phyloP scores from a whole-genome alignment of 176 grass and related monocot species.

The Hyparrhenia diplandra region DNA sequence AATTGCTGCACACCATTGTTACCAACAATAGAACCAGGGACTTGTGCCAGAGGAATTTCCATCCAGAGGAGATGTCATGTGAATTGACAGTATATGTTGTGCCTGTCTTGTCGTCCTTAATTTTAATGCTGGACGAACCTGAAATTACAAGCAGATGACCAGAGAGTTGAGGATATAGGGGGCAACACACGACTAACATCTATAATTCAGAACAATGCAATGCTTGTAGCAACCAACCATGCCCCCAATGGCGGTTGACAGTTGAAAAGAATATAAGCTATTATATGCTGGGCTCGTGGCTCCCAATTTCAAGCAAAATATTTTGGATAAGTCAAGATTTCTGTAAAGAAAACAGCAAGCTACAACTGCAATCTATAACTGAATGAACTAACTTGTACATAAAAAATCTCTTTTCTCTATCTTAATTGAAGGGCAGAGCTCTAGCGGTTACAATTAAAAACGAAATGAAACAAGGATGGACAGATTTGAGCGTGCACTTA shows the following conservation, averaged over 20 bases:
- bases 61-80: slow-evolving; percentile 54
- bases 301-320: slow-evolving; percentile 1
- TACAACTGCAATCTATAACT: slow-evolving; percentile 12
- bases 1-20: slow-evolving; percentile 35
- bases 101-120: slow-evolving; percentile 66
- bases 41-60: slow-evolving; percentile 41
- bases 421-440: too few relatives aligned
- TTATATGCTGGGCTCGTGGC: not conserved
- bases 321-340: not conserved
- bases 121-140: slow-evolving; percentile 90
- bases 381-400: not conserved
- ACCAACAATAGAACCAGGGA: slow-evolving; percentile 41
- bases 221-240: not conserved
- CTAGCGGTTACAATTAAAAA: too few relatives aligned
- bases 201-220: slow-evolving; percentile 3
- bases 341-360: not conserved
- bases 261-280: not conserved
- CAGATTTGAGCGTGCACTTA: slow-evolving; percentile 42
- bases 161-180: not conserved
- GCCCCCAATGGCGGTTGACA: not conserved
- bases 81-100: slow-evolving; percentile 51
- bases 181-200: not conserved
- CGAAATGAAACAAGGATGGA: not conserved
- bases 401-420: too few relatives aligned
- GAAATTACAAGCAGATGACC: slow-evolving; percentile 24